A percentile compares a stretch with the other conserved stretches of the same genome.
Conservation (phyloP, 2,329 filamentous ascomycete species). For the Trichoderma brevicompactum region DNA sequence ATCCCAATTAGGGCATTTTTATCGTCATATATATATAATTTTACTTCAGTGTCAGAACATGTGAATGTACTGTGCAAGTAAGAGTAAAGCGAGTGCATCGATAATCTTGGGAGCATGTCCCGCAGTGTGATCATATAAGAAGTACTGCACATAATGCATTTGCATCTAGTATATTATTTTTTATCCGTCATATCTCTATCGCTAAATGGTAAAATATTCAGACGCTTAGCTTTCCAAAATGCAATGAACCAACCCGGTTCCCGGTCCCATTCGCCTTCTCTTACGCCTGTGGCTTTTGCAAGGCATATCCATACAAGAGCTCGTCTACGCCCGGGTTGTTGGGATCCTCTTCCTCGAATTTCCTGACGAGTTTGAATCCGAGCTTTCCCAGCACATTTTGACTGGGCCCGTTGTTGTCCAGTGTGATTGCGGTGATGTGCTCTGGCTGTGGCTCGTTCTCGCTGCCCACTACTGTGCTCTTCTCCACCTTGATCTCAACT, state of each 20-base stretch:
- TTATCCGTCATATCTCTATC: constrained; percentile 3
- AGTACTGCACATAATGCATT: not conserved
- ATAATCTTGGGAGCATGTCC: not conserved
- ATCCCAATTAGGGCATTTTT: no score
- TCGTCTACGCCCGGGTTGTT: constrained; percentile 31
- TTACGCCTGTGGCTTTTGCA: constrained; percentile 13
- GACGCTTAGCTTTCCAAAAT: constrained; percentile 10
- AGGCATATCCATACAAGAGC: constrained; percentile 36
- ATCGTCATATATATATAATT: no score
- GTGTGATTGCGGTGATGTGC: constrained; percentile 52
- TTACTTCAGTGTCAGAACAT: no score
- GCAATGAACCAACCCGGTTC: not conserved
- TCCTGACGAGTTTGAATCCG: constrained; percentile 56
- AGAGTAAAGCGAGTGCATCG: no score
- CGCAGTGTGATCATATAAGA: not conserved
- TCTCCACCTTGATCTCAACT: constrained; percentile 50
- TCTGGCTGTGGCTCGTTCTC: constrained; percentile 41
- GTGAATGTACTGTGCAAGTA: no score
- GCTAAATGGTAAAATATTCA: constrained; percentile 11
- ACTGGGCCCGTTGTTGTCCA: constrained; percentile 56
- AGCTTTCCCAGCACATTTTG: constrained; percentile 60
- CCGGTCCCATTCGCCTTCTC: no score
- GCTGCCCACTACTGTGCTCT: constrained; percentile 39
- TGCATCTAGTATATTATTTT: not conserved
- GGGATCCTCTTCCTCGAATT: constrained; percentile 42